Evolutionary conservation across 2,329 filamentous ascomycete species (phyloP), one percentile per base, ranked within the genome.

Genomic region (Esteya vermicola): DNA sequence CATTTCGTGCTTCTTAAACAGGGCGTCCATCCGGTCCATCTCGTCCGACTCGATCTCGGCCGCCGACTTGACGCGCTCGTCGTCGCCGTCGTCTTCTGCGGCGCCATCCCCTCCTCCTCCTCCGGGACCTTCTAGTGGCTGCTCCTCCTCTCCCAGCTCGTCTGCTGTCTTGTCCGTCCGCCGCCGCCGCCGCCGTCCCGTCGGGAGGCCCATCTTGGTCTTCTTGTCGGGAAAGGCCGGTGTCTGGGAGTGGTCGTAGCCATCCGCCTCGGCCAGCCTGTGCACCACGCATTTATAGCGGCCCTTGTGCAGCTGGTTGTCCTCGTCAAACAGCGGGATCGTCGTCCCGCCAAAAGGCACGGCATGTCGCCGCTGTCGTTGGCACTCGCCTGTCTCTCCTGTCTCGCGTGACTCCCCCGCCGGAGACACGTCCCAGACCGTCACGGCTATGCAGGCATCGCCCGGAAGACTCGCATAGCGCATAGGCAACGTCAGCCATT

Each of bases 1-100:
- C 81, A 95, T 93, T 55, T 98, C 93, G 54, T 96, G 91, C 60
- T 94, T 93, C 61, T 98, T 98, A 55, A 98, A 82, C 19, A 96
- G 60, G 40, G 77, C 80, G 54, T 96, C 88, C 49, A 98, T 72
- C 16, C 91, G 72, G 51, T 95, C 86, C 45, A 95, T 70, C 58
- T 98, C 91, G 39, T 85, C 78, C n/a, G 63, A 63, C 44, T 93
- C 77, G 48, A 81, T 80, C 42, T 82, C 76, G 74, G 62, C 26
- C 26, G 26, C 10, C 14, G 28, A 6, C n/a, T 31, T 16, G 2
- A 68, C 60, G 1, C 63, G 62, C 6, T 63, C 65, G 31, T 66
- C 68, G 41, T 62, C 67, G 4, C 63, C 13, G 19, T 38, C 31
- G 38, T 71, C 39, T 38, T 21, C 31, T 13, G 30, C 41, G 5